Evolutionary conservation across 2,329 filamentous ascomycete species (phyloP).

Genomic region (Torrubiella hemipterigena): DNA sequence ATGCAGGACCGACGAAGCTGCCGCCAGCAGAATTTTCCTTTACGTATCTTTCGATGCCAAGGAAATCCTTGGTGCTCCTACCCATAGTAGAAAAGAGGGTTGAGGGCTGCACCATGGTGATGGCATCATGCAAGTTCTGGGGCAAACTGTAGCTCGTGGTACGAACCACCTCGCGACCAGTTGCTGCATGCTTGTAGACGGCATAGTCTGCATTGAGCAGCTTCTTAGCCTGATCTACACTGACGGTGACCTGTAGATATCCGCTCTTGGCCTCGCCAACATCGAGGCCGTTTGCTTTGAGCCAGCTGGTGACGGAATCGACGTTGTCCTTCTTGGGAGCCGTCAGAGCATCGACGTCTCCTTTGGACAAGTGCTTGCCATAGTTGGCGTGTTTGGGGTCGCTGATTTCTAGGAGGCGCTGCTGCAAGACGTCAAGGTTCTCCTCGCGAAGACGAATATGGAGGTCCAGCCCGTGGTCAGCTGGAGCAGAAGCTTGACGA

Average conservation of each 20-base stretch:
- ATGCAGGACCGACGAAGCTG: too few species aligned
- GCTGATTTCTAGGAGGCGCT: conserved; percentile 2
- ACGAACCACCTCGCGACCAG: not conserved
- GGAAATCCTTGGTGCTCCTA: not conserved
- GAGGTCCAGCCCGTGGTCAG: not conserved
- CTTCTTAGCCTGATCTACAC: not conserved
- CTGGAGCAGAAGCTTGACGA: not conserved
- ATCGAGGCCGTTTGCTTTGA: not conserved
- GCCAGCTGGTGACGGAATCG: not conserved
- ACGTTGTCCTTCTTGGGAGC: not conserved
- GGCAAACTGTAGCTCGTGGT: not conserved
- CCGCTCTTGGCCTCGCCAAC: not conserved
- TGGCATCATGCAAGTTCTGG: not conserved
- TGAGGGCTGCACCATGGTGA: not conserved
- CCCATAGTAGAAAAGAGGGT: not conserved
- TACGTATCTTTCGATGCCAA: too few species aligned
- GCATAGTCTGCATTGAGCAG: not conserved
- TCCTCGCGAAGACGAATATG: conserved; percentile 1
- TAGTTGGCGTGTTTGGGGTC: conserved; percentile 1
- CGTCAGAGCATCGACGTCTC: conserved; percentile 1
- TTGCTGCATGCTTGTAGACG: not conserved
- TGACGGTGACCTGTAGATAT: not conserved
- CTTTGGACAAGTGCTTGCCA: conserved; percentile 3
- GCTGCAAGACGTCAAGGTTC: conserved; percentile 1
- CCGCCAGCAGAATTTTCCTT: too few species aligned